phyloP scores from a whole-genome alignment of 306 rosid species.

The Gastrolobium villosum region DNA sequence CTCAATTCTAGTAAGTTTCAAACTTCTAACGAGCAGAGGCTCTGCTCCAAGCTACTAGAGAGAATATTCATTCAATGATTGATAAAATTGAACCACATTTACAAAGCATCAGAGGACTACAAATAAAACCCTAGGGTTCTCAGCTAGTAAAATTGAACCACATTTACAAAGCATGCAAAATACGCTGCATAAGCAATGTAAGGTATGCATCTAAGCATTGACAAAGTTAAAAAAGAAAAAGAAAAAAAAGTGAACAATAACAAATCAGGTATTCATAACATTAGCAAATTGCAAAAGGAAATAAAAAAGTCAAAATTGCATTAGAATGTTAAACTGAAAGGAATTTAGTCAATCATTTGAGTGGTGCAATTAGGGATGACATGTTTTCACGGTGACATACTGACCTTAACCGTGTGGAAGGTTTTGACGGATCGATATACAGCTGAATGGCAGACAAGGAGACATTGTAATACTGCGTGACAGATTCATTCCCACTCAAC shows the following conservation, averaged over 20 bases:
- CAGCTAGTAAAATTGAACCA: slow-evolving; percentile 14
- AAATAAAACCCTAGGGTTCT: slow-evolving; percentile 27
- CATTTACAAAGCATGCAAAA: slow-evolving; percentile 4
- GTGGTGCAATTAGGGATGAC: neutral
- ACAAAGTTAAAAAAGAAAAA: too few relatives aligned
- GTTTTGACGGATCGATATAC: slow-evolving; percentile 74
- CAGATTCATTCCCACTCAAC: slow-evolving; percentile 84
- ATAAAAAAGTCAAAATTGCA: neutral
- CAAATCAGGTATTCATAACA: slow-evolving; percentile 20
- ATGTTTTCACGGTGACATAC: slow-evolving; percentile 17
- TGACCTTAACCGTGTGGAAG: slow-evolving; percentile 70
- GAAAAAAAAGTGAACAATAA: neutral
- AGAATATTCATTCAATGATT: neutral
- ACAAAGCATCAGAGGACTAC: neutral
- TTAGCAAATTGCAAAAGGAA: slow-evolving; percentile 26
- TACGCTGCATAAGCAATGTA: neutral
- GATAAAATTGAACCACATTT: too few relatives aligned
- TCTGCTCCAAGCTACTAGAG: slow-evolving; percentile 17
- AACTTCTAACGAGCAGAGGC: neutral
- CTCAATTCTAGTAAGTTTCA: slow-evolving; percentile 19
- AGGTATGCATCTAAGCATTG: neutral
- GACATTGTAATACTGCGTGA: slow-evolving; percentile 85
- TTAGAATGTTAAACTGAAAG: neutral
- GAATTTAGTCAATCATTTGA: neutral
- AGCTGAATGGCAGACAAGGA: slow-evolving; percentile 93